Base-by-base conservation (phyloP, 257 asterid genomes). In the Ajuga chamaepitys region DNA sequence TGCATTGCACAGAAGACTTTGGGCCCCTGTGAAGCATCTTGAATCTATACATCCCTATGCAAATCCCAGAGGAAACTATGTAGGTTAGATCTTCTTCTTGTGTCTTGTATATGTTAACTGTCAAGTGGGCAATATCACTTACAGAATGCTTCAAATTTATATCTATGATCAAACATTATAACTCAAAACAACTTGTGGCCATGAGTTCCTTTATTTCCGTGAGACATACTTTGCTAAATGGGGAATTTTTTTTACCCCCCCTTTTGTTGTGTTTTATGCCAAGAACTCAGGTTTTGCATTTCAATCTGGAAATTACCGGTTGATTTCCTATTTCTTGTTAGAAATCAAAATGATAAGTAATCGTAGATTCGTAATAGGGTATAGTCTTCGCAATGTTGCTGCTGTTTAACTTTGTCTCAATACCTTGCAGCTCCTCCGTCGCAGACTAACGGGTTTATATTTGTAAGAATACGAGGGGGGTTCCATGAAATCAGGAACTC, bases 401-500 rank as follows among this genome's bases (percentile, higher is more conserved):
- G 61, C 17, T 65, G 72, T 26, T 61, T 45, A 62, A 68, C 20
- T 58, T 25, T 41, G 65, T 57, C 64, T 55, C 37, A 28, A 66
- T 41, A 57, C 62, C 10, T 67, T 71, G 80, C 96, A 89, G 97
- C 84, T 77, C 96, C 95, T 58, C 76, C 70, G 26, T 64, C 65
- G 4, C 79, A 61, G 64, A 75, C 92, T 54, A 88, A 48, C 57
- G 95, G 96, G 69, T 88, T 70, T 70, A 71, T 94, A 24, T 94
- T 94, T 53, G 97, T 88, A 44, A 79, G 95, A 58, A 94, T 94
- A 76, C 87, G 90, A 62, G 96, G 99, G 10, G 99, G 96, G 70
- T 94, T 90, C 75, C 99, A 94, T 41, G 97, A 90, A 84, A 88
- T 94, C 62, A 89, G 95, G 72, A 90, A 86, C 81, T 91, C 93